Evolutionary conservation across 106 monocot species (phyloP).

Genomic region (Allium cepa): DNA sequence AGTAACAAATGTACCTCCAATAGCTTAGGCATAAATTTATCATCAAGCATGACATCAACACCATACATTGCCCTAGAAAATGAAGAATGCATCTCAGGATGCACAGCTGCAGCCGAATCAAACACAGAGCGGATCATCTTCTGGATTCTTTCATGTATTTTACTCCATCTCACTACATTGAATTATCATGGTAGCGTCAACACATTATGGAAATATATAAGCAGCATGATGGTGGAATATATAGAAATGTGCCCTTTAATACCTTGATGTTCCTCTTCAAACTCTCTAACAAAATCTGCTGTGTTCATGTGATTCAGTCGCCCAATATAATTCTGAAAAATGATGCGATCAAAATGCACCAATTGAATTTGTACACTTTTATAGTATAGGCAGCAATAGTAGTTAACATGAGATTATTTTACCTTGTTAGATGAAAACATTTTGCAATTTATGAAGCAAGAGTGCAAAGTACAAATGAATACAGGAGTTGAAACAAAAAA

Average conservation of each 20-base stretch:
- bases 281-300: conserved; percentile 74
- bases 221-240: neutral
- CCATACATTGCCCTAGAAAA: conserved; percentile 91
- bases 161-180: conserved; percentile 75
- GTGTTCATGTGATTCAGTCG: conserved; percentile 84
- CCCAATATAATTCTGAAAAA: conserved; percentile 82
- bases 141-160: conserved; percentile 66
- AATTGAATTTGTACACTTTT: neutral
- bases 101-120: conserved; percentile 73
- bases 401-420: too few species aligned
- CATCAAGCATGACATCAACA: conserved; percentile 94
- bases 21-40: conserved; percentile 71
- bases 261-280: conserved; percentile 97
- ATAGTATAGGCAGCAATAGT: neutral
- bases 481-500: neutral
- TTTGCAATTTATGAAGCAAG: too few species aligned
- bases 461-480: too few species aligned
- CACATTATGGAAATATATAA: neutral
- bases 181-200: neutral
- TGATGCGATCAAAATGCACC: neutral
- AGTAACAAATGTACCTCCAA: conserved; percentile 59
- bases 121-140: conserved; percentile 74
- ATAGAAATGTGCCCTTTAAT: neutral
- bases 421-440: too few species aligned
- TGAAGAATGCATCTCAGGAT: conserved; percentile 86